Conservation (phyloP, 441 rosid genomes). For the Omphalea diandra region DNA sequence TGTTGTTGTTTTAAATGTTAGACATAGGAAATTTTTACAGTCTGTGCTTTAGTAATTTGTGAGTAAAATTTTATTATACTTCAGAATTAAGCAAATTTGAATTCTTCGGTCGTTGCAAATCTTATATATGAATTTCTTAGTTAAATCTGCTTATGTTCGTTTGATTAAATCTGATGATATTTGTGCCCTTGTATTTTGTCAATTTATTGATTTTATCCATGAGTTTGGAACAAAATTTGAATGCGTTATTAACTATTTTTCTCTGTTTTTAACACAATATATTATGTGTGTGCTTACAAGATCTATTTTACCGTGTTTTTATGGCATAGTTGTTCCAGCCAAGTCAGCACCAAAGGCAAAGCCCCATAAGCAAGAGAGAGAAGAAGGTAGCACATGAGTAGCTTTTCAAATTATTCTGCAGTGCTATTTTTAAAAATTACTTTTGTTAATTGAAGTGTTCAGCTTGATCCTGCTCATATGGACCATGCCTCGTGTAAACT, state of each 20-base stretch:
- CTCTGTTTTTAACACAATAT: neutral
- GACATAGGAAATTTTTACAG: neutral
- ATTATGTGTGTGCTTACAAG: neutral
- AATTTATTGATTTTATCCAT: neutral
- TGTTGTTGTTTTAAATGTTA: neutral
- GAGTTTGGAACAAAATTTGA: neutral
- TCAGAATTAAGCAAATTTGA: neutral
- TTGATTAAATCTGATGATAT: neutral
- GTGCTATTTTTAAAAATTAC: neutral
- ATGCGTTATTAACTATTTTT: neutral
- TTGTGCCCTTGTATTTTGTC: neutral
- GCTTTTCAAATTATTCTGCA: neutral
- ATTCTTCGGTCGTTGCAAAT: neutral
- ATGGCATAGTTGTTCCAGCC: slow-evolving; percentile 29
- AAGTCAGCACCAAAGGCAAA: slow-evolving; percentile 37
- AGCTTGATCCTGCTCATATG: neutral
- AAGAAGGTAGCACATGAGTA: slow-evolving; percentile 35
- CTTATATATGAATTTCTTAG: neutral
- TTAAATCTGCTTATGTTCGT: neutral
- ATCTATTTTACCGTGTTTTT: slow-evolving; percentile 11
- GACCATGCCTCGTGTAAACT: neutral
- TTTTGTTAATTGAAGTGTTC: neutral
- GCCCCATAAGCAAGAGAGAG: slow-evolving; percentile 36
- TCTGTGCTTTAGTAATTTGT: neutral
- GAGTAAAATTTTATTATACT: neutral